These are phyloP conservation scores for Trichoderma reesei DNA, from an alignment of 495 filamentous ascomycete species.

Conservation along the genomic window DNA sequence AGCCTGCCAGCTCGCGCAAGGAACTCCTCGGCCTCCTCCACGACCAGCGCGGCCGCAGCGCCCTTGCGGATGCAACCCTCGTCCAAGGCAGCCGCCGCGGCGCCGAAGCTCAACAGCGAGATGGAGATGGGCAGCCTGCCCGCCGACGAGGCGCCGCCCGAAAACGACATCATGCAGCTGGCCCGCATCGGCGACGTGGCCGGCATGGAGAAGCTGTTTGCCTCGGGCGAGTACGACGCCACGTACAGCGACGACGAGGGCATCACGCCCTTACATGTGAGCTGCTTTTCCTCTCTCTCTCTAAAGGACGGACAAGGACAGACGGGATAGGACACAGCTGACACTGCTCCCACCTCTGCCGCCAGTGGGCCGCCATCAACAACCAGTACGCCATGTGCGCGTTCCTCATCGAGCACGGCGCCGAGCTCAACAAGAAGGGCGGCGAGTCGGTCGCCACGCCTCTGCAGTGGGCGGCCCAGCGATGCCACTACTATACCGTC, in stretches of 20 bases:
- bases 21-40: constrained; percentile 9
- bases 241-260: constrained; percentile 79
- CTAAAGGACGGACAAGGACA: no score
- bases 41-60: constrained; percentile 21
- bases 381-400: constrained; percentile 95
- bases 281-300: constrained; percentile 20
- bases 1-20: constrained; percentile 9
- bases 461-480: constrained; percentile 92
- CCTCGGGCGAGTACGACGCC: constrained; percentile 67
- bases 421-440: constrained; percentile 87
- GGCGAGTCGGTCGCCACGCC: constrained; percentile 90
- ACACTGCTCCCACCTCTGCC: neutral
- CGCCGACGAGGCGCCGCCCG: constrained; percentile 28
- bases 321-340: no score
- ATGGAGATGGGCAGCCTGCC: constrained; percentile 63
- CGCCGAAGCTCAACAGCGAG: constrained; percentile 53
- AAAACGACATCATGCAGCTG: constrained; percentile 92
- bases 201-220: constrained; percentile 81
- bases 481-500: constrained; percentile 76
- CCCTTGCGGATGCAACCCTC: constrained; percentile 32
- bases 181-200: constrained; percentile 77
- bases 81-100: constrained; percentile 47
- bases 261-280: constrained; percentile 91
- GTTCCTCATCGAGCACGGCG: constrained; percentile 81
- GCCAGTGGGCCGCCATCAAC: constrained; percentile 97